Evolutionary conservation across 2,329 filamentous ascomycete species (phyloP).

Genomic region (Colletotrichum gloeosporioides): DNA sequence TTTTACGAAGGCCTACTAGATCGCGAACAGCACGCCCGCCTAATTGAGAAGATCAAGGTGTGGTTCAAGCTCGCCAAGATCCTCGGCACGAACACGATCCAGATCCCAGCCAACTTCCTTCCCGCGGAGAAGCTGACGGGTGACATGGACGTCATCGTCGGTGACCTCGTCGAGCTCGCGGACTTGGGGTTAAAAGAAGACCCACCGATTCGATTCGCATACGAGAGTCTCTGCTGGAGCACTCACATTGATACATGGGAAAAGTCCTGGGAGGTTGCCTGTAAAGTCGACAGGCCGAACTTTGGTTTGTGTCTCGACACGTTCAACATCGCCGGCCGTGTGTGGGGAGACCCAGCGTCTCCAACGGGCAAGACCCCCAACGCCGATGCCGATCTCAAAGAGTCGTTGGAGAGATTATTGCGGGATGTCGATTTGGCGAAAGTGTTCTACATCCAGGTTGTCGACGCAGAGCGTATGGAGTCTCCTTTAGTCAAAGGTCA

Average conservation of each 20-base stretch:
- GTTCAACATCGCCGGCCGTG: constrained; percentile 75
- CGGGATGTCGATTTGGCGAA: constrained; percentile 63
- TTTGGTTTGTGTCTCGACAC: constrained; percentile 82
- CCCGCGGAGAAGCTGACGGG: constrained; percentile 46
- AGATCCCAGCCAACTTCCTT: constrained; percentile 76
- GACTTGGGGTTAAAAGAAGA: constrained; percentile 65
- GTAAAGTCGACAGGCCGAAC: constrained; percentile 68
- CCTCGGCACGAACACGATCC: constrained; percentile 73
- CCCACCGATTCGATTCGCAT: constrained; percentile 70
- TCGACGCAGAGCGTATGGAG: constrained; percentile 70
- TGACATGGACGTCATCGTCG: constrained; percentile 59
- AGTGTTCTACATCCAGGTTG: constrained; percentile 78
- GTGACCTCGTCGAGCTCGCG: constrained; percentile 68
- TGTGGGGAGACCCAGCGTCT: constrained; percentile 71
- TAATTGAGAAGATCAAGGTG: constrained; percentile 66
- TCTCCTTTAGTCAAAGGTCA: constrained; percentile 55
- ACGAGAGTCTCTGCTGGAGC: constrained; percentile 76
- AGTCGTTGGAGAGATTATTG: constrained; percentile 60
- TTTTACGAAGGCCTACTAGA: constrained; percentile 78
- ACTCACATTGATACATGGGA: constrained; percentile 77
- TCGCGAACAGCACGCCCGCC: constrained; percentile 57
- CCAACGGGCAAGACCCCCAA: constrained; percentile 54
- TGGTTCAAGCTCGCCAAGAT: constrained; percentile 72
- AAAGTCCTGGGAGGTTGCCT: constrained; percentile 70
- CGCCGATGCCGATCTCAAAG: constrained; percentile 58